A percentile compares a stretch with the other conserved stretches of the same genome.
These are phyloP conservation scores for Erodium moschatum DNA, from an alignment of 441 rosid genomes.

Conservation along the genomic window DNA sequence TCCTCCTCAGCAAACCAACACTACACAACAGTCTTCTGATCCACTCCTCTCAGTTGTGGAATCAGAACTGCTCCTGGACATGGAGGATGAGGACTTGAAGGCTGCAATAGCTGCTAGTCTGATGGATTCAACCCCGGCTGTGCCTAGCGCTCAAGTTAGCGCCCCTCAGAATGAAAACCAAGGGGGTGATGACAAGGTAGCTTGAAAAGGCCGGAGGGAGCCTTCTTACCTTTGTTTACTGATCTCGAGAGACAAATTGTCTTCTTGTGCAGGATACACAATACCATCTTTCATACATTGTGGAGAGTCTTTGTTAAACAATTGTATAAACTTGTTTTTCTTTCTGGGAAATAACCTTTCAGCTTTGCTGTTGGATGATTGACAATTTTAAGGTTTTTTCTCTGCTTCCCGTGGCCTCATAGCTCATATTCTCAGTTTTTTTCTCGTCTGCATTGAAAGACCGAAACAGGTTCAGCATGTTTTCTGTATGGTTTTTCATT, in stretches of 20 bases:
- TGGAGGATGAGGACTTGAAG: slow-evolving; percentile 71
- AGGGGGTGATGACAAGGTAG: slow-evolving; percentile 27
- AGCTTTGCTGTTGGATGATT: neutral
- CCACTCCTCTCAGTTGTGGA: slow-evolving; percentile 29
- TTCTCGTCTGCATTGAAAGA: too few species aligned
- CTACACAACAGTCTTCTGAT: slow-evolving; percentile 25
- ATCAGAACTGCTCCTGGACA: slow-evolving; percentile 36
- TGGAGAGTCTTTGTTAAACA: neutral
- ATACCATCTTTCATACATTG: neutral
- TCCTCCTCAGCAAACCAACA: slow-evolving; percentile 18
- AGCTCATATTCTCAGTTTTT: neutral
- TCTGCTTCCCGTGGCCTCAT: neutral
- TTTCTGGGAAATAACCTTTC: slow-evolving; percentile 1
- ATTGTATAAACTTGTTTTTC: neutral
- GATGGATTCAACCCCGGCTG: slow-evolving; percentile 48
- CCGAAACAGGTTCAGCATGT: too few species aligned
- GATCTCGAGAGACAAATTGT: slow-evolving; percentile 7
- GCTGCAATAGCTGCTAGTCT: slow-evolving; percentile 86
- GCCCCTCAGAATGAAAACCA: slow-evolving; percentile 28
- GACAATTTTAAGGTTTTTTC: neutral
- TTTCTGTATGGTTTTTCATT: too few species aligned
- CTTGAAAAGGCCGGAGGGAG: slow-evolving; percentile 11
- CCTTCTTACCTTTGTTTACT: neutral
- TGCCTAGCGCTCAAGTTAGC: slow-evolving; percentile 24
- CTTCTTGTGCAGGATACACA: slow-evolving; percentile 19